Evolutionary conservation across 129 eudicot species (phyloP), one percentile per base, ranked within the genome.

Genomic region (Centrapalus pauciflorus): DNA sequence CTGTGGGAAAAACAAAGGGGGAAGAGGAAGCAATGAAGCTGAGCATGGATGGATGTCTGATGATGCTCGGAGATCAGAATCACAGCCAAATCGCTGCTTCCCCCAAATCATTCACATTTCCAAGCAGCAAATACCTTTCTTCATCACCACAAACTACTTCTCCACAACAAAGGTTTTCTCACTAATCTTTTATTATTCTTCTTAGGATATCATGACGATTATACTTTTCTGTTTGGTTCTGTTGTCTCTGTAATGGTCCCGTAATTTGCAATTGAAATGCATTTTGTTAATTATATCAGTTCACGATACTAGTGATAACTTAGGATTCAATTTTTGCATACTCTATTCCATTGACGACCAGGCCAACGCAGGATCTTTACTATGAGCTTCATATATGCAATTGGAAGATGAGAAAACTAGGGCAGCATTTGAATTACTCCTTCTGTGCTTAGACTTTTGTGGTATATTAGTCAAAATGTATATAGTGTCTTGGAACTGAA

Each of bases 1-100:
- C 63, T 52, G 62, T 25, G 16, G 7, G 20, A 3, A 7, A 28
- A 38, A 67, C 34, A 67, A 51, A 23, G 17, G 61, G 29, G 51
- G 62, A 67, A n/a, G 61, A 26, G 19, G 60, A 66, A 66, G 4
- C n/a, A 50, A n/a, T n/a, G n/a, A n/a, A n/a, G n/a, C n/a, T n/a
- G n/a, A n/a, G n/a, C n/a, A n/a, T n/a, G n/a, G n/a, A n/a, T n/a
- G n/a, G n/a, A n/a, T n/a, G n/a, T n/a, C n/a, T n/a, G n/a, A n/a
- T n/a, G n/a, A n/a, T 50, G 24, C 12, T 45, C 37, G 5, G 5
- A 45, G 41, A 16, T 43, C 40, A 19, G 21, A 21, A 13, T 48
- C 55, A 48, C 16, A 48, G 55, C 9, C 49, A 34, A 21, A n/a
- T n/a, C n/a, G 13, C 32, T 37, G 23, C 67, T 61, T 12, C 52